phyloP scores from a whole-genome alignment of 2,329 filamentous ascomycete genomes.

The Fusarium beomiforme region DNA sequence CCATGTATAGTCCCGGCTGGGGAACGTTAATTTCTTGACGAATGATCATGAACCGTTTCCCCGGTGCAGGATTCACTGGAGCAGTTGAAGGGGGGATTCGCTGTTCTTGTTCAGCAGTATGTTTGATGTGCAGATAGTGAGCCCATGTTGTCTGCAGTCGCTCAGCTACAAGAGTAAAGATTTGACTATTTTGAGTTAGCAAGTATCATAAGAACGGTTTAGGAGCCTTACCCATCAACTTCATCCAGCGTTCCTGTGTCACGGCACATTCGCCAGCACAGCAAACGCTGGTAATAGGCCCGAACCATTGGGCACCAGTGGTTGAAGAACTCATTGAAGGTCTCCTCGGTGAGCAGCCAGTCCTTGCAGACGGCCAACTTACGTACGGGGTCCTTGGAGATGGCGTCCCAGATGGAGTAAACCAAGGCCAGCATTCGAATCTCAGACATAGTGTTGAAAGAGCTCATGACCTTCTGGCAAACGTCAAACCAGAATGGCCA shows the following conservation, averaged over 20 bases:
- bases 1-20: slow-evolving; percentile 59
- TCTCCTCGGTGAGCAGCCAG: slow-evolving; percentile 78
- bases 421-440: slow-evolving; percentile 85
- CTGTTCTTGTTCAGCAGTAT: slow-evolving; percentile 67
- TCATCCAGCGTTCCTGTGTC: slow-evolving; percentile 74
- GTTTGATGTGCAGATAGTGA: slow-evolving; percentile 80
- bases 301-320: slow-evolving; percentile 97
- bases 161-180: slow-evolving; percentile 73
- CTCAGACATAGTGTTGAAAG: slow-evolving; percentile 90
- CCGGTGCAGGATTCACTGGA: slow-evolving; percentile 86
- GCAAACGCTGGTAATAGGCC: slow-evolving; percentile 88
- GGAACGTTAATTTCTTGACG: slow-evolving; percentile 72
- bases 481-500: slow-evolving; percentile 90
- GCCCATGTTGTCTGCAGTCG: slow-evolving; percentile 80
- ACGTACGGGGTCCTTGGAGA: slow-evolving; percentile 71
- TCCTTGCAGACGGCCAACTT: slow-evolving; percentile 77
- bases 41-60: slow-evolving; percentile 88
- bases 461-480: slow-evolving; percentile 80
- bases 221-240: slow-evolving; percentile 69
- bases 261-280: slow-evolving; percentile 89
- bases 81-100: slow-evolving; percentile 74
- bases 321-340: slow-evolving; percentile 86
- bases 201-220: not conserved
- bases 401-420: slow-evolving; percentile 80
- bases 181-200: slow-evolving; percentile 61